A percentile compares a stretch with the other conserved stretches of the same genome.
phyloP scores from a whole-genome alignment of 345 rosid species.

The Syzygium oleosum region DNA sequence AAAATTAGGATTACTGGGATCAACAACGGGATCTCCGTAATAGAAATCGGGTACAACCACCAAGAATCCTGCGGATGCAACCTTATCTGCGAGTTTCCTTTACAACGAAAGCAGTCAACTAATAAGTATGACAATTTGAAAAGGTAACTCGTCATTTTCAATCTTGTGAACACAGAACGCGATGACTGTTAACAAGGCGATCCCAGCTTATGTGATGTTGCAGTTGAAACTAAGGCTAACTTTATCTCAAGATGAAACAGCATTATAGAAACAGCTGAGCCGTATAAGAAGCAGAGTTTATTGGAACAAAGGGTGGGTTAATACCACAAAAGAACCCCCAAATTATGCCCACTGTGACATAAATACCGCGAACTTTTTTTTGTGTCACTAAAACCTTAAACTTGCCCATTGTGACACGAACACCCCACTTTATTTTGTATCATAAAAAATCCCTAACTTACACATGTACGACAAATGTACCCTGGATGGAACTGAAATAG shows the following conservation, averaged over 20 bases:
- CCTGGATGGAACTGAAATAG: too few species aligned
- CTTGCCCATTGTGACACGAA: too few species aligned
- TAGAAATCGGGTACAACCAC: constrained; percentile 19
- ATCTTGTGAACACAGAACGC: background rate
- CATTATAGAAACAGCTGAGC: background rate
- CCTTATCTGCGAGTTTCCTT: constrained; percentile 33
- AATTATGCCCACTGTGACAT: too few species aligned
- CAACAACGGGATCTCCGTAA: background rate
- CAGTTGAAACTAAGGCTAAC: background rate
- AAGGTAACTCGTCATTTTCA: background rate
- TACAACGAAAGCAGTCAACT: background rate
- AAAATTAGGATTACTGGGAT: background rate
- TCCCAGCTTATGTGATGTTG: background rate
- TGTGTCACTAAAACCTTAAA: too few species aligned
- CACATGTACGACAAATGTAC: too few species aligned
- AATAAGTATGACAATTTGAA: background rate
- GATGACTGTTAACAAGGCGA: background rate
- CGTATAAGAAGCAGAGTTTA: background rate
- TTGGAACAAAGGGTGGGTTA: too few species aligned
- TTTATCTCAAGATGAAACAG: background rate
- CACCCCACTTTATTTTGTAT: too few species aligned
- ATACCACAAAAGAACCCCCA: too few species aligned
- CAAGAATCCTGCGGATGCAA: constrained; percentile 21
- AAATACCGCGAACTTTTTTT: too few species aligned
- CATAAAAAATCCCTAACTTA: too few species aligned